Base-by-base conservation (phyloP, 2,329 filamentous ascomycete genomes). In the Ilyonectria destructans region DNA sequence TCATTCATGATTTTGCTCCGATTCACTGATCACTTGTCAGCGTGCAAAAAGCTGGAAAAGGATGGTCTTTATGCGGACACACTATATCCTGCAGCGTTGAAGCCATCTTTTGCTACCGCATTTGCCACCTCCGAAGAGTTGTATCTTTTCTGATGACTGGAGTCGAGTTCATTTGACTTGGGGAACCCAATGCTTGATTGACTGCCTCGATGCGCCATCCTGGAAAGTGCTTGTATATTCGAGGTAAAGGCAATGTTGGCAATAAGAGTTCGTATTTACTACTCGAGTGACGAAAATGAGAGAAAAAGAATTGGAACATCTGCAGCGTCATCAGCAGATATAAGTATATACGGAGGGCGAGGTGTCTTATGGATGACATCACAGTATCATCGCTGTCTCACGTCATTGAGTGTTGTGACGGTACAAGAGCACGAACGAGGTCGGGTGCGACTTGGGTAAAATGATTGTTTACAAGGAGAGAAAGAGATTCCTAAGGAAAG, bases 111-210 rank as follows among this genome's bases (percentile, higher is more conserved):
- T 35, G 52, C 52, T 56, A 56, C 52, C n/a, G 52, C 31, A 40
- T 23, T 56, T 12, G 52, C 52, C 33, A 56, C 52, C 33, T 56
- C 52, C n/a, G 52, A 56, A 26, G 52, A 35, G 19, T 56, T 56
- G 52, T 56, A 56, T 56, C 52, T 56, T 56, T 56, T 35, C 33
- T 56, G 52, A 56, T 56, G 52, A 35, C 33, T 56, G 52, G 52
- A 56, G 31, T 56, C 31, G 52, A 56, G 52, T 56, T 56, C 52
- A 40, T 23, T 56, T 56, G 52, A 56, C 52, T 56, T 56, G 33
- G 52, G 52, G 33, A 56, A 56, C 52, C 33, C 52, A 56, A 56
- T 56, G 29, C 51, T 55, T 37, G 51, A 55, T 35, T 40, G 52
- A 40, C 52, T 56, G 33, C 52, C 52, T 40, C 52, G 52, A 21